phyloP scores from a whole-genome alignment of 2,329 filamentous ascomycete species.

The Aureobasidium sp. region DNA sequence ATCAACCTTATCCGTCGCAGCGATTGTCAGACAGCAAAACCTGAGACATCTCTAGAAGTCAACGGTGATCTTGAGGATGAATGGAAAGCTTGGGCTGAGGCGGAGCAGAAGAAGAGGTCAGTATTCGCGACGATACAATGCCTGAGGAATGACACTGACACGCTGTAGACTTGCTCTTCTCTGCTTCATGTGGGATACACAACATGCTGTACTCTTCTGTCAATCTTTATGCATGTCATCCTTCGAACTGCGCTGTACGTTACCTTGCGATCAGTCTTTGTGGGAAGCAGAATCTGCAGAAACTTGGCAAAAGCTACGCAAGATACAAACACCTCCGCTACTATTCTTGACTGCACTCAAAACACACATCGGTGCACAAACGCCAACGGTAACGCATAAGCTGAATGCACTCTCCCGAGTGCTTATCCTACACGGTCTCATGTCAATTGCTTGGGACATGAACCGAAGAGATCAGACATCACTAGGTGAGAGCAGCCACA shows the following conservation, averaged over 20 bases:
- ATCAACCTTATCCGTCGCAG: conserved; percentile 50
- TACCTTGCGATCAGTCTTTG: conserved; percentile 48
- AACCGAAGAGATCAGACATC: conserved; percentile 56
- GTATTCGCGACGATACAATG: not conserved
- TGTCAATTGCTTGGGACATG: conserved; percentile 58
- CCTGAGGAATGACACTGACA: not conserved
- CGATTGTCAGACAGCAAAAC: conserved; percentile 43
- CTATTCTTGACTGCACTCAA: conserved; percentile 50
- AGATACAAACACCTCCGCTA: conserved; percentile 32
- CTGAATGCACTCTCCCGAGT: conserved; percentile 49
- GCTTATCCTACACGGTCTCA: conserved; percentile 53
- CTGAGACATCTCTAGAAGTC: conserved; percentile 30
- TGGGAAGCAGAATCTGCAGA: conserved; percentile 53
- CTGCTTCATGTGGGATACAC: conserved; percentile 61
- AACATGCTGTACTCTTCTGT: conserved; percentile 59
- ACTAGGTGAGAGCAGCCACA: conserved; percentile 30
- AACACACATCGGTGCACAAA: conserved; percentile 44
- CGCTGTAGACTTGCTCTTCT: conserved; percentile 44
- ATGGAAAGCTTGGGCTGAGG: conserved; percentile 50
- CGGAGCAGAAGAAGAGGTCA: conserved; percentile 53
- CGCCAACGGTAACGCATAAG: conserved; percentile 24
- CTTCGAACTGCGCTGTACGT: conserved; percentile 51
- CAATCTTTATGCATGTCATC: conserved; percentile 61
- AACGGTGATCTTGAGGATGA: conserved; percentile 37
- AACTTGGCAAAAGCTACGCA: conserved; percentile 42